Evolutionary conservation across 768 basidiomycete species (phyloP), one percentile per base, ranked within the genome.

Genomic region (Heimioporus sp.): DNA sequence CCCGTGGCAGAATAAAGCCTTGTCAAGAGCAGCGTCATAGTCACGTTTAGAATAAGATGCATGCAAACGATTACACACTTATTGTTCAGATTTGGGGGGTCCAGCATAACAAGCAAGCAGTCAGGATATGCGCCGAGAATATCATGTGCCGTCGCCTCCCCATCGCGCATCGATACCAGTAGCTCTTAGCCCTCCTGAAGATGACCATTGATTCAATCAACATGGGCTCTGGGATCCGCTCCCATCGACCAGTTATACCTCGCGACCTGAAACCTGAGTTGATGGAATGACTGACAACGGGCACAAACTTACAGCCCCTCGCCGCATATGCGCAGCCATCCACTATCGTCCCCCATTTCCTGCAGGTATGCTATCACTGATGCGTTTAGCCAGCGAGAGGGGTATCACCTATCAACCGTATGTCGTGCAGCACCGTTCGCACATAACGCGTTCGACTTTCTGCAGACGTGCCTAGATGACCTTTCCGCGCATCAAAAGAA

Each of bases 321-420:
- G 66, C 34, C 74, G 73, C 76, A 76, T 76, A 28, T 76, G 74
- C 10, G 70, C 72, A 42, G 71, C 71, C 72, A 76, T 72, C 75
- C 74, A 76, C n/a, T 68, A 53, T 12, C 73, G 65, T 10, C 73
- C 73, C 1, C 42, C 58, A 11, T 47, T 65, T 17, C 57, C 7
- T 13, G 60, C 46, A 3, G 46, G 51, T 69, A 76, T 71, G 17
- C 72, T 72, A 6, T 58, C 17, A 3, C 55, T 63, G 20, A 76
- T 52, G 10, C 50, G 50, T 28, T 64, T 63, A 4, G 71, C 72
- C 41, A 76, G 60, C 2, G 59, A 51, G 5, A 66, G 46, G 46
- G 16, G 71, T 40, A 16, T 54, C 43, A 5, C 66, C 58, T 30
- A 53, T 55, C n/a, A 66, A 58, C 36, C 52, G 58, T 10, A 72